Conservation (phyloP, 306 rosid genomes). For the Biancaea sappan region DNA sequence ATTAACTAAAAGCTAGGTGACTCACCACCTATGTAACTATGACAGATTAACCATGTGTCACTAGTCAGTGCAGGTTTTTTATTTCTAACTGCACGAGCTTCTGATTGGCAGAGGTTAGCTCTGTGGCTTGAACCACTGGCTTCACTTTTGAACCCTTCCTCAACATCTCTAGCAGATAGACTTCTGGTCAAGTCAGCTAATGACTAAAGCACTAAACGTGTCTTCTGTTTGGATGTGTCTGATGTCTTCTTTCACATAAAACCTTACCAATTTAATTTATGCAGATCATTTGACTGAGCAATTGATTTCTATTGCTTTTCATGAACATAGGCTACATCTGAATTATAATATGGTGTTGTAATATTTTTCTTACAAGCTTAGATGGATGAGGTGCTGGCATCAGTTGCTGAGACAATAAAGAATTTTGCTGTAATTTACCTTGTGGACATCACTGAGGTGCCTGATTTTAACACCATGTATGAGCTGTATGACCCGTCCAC, state of each 20-base stretch:
- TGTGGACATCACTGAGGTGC: conserved; percentile 95
- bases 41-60: background rate
- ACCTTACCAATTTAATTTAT: background rate
- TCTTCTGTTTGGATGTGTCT: background rate
- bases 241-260: background rate
- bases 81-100: background rate
- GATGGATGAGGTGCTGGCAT: conserved; percentile 96
- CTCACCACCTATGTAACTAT: background rate
- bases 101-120: background rate
- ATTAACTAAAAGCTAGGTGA: background rate
- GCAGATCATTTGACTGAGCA: background rate
- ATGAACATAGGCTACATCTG: background rate
- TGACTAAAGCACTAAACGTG: background rate
- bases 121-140: background rate
- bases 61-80: too few species aligned
- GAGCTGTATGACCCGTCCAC: conserved; percentile 92
- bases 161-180: background rate
- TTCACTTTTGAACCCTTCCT: background rate
- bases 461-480: conserved; percentile 97
- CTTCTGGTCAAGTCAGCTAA: background rate
- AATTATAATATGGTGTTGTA: background rate
- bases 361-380: conserved; percentile 21
- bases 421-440: conserved; percentile 93
- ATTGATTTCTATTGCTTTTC: background rate
- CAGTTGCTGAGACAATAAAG: conserved; percentile 85